Base-by-base conservation (phyloP, 208 protist species). In the Leptomonas seymouri region DNA sequence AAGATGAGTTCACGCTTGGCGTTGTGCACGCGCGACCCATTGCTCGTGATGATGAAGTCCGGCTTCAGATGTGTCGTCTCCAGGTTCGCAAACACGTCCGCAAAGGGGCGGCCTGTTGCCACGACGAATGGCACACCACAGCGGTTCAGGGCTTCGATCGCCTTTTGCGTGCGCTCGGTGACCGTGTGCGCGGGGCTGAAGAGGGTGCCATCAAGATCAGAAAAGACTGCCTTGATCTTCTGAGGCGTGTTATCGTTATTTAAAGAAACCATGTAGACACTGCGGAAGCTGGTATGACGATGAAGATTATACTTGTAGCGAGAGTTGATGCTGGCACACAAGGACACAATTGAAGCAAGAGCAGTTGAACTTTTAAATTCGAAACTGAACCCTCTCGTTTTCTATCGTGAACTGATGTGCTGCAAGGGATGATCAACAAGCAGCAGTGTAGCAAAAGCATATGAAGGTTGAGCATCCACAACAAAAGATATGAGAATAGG, bases 11-110 rank as follows among this genome's bases (percentile, higher is more conserved):
- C 72, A 53, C 84, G 64, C 48, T 48, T 70, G 15, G 66, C 67
- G 45, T 87, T 75, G 71, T 85, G 78, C 31, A 91, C 67, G 27
- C 85, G 82, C 15, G 81, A 82, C 1, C 89, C 89, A 70, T 94
- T 94, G 59, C 81, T 88, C 41, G 89, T 89, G 41, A 94, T 86
- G 30, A 91, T 80, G 75, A 91, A 91, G 60, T 78, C 80, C 0
- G 83, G 83, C 14, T 72, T 25, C 20, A 94, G 66, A 3, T 60
- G 68, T 16, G 67, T 77, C n/a, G 71, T 74, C 14, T 81, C 63
- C 20, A 94, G 71, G 48, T 79, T 87, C 31, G 63, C 71, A 51
- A 93, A 85, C 15, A 93, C 88, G 78, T 90, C 82, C 1, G 81
- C 71, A 60, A 73, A 81, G 0, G 88, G 79, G 12, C 88, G 82